A percentile compares a stretch with the other conserved stretches of the same genome.
These are phyloP conservation scores for Malus asiatica DNA, from an alignment of 306 rosid genomes.

Conservation along the genomic window DNA sequence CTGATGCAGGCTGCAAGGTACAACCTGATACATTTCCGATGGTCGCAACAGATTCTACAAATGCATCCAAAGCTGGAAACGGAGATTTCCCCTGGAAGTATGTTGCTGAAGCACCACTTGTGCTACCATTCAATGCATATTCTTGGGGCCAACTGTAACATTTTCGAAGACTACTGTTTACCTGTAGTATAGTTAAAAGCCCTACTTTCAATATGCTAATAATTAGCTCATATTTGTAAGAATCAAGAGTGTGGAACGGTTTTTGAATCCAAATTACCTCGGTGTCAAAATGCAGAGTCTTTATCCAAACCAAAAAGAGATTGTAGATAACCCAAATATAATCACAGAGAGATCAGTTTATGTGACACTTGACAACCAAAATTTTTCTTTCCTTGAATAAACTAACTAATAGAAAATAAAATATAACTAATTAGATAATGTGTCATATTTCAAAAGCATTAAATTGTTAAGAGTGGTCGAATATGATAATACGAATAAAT, in stretches of 20 bases:
- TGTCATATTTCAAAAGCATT: no score
- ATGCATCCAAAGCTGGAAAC: conserved; percentile 65
- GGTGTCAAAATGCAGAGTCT: conserved; percentile 71
- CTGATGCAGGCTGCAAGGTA: no score
- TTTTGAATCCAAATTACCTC: conserved; percentile 51
- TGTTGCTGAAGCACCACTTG: conserved; percentile 45
- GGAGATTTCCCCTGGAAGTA: conserved; percentile 76
- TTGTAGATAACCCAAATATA: no score
- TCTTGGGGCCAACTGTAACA: conserved; percentile 26
- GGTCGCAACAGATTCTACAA: conserved; percentile 59
- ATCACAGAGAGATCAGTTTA: no score
- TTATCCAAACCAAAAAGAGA: conserved; percentile 42
- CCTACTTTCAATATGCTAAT: neutral
- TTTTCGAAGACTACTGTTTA: conserved; percentile 33
- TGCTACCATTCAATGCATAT: conserved; percentile 26
- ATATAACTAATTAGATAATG: no score
- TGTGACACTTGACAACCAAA: no score
- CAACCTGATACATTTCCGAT: conserved; percentile 45
- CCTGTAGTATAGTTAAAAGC: conserved; percentile 31
- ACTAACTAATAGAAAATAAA: no score
- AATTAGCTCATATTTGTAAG: neutral
- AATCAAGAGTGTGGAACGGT: neutral
- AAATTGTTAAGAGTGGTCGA: no score
- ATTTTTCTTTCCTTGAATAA: no score
- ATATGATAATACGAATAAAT: no score